A percentile compares a stretch with the other conserved stretches of the same genome.
Conservation (phyloP, 208 protist genomes). For the Trypanosoma lewisi region DNA sequence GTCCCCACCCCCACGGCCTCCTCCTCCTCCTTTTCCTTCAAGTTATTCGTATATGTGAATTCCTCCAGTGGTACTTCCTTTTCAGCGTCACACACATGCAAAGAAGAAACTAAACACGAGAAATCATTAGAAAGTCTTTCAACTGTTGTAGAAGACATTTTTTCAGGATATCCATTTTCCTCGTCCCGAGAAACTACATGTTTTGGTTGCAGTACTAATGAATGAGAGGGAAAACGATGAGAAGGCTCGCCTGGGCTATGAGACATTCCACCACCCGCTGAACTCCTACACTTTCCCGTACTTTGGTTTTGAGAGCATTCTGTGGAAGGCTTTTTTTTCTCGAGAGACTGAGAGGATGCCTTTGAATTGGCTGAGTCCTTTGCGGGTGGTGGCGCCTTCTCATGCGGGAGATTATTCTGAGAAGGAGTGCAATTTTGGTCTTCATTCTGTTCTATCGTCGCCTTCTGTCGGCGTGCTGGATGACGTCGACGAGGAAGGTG, state of each 20-base stretch:
- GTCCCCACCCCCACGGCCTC: no score
- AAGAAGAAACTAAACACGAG: neutral
- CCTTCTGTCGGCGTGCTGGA: neutral
- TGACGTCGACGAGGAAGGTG: neutral
- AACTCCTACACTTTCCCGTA: neutral
- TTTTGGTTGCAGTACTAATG: neutral
- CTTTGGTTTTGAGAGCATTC: neutral
- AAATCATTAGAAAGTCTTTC: neutral
- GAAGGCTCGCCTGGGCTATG: neutral
- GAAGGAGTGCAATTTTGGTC: neutral
- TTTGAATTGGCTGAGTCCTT: neutral
- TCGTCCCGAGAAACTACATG: neutral
- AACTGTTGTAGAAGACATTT: neutral
- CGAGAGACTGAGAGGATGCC: neutral
- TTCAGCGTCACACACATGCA: neutral
- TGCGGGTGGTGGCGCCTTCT: neutral
- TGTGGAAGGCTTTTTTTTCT: neutral
- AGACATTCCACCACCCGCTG: neutral
- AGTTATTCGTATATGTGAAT: neutral
- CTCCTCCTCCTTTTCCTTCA: neutral
- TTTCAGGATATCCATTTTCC: neutral
- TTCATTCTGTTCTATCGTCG: neutral
- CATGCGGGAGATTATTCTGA: neutral
- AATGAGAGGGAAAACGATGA: neutral
- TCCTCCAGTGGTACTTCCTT: neutral